Evolutionary conservation across 768 basidiomycete species (phyloP).

Genomic region (Leucosporidium scottii): DNA sequence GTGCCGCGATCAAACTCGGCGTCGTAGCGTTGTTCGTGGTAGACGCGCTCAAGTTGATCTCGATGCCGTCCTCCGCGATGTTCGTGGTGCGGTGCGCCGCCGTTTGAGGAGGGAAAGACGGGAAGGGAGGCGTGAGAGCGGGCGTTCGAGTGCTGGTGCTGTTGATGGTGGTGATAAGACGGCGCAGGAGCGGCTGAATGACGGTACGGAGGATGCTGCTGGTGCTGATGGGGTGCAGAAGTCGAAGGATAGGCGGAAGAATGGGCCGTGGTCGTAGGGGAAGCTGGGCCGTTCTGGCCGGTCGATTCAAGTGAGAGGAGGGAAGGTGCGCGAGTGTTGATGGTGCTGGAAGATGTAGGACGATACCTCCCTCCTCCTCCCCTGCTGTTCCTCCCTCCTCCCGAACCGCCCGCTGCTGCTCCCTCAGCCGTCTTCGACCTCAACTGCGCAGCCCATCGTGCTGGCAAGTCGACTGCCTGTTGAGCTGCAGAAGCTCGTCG

Average conservation of each 20-base stretch:
- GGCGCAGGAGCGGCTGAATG: neutral
- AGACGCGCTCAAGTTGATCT: slow-evolving; percentile 1
- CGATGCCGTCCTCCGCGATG: neutral
- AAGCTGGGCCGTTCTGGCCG: neutral
- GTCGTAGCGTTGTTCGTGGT: slow-evolving; percentile 17
- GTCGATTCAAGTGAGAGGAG: slow-evolving; percentile 2
- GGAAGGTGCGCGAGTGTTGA: neutral
- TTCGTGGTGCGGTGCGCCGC: neutral
- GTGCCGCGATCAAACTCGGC: slow-evolving; percentile 28
- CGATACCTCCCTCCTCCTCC: too few species aligned
- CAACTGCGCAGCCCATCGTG: too few species aligned
- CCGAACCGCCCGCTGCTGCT: too few species aligned
- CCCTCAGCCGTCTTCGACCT: too few species aligned
- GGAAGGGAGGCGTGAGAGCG: slow-evolving; percentile 2
- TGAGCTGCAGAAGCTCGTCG: too few species aligned
- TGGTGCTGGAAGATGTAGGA: too few species aligned
- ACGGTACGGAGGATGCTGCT: neutral
- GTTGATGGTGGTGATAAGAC: neutral
- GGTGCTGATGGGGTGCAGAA: neutral
- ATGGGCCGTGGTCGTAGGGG: neutral
- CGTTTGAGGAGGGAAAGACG: neutral
- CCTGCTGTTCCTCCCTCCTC: too few species aligned
- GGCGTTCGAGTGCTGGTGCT: neutral
- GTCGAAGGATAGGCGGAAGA: neutral
- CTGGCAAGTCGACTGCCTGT: too few species aligned